A percentile compares a stretch with the other conserved stretches of the same genome.
Evolutionary conservation across 768 basidiomycete species (phyloP).

Genomic region (Auriculariales sp.): DNA sequence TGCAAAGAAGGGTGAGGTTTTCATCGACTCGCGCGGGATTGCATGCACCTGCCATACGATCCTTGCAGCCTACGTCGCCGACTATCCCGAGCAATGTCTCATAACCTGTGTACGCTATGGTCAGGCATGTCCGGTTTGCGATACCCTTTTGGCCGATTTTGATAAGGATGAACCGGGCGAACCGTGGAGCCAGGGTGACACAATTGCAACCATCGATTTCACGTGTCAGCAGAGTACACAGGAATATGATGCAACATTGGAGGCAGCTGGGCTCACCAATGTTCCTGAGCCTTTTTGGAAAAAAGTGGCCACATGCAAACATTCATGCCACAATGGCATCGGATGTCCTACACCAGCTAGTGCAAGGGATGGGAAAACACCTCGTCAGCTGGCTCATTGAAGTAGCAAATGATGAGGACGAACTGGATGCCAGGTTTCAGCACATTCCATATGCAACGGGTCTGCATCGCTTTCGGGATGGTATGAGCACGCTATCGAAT

Average conservation of each 20-base stretch:
- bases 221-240: background rate
- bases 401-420: slow-evolving; percentile 13
- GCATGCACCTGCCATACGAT: slow-evolving; percentile 21
- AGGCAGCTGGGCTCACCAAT: background rate
- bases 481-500: slow-evolving; percentile 18
- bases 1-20: slow-evolving; percentile 17
- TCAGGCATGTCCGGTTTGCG: slow-evolving; percentile 12
- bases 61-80: slow-evolving; percentile 23
- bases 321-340: slow-evolving; percentile 16
- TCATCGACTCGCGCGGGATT: slow-evolving; percentile 22
- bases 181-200: background rate
- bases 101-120: slow-evolving; percentile 13
- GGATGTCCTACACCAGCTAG: slow-evolving; percentile 21
- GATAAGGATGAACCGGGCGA: background rate
- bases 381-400: slow-evolving; percentile 18
- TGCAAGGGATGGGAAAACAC: slow-evolving; percentile 22
- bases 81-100: slow-evolving; percentile 32
- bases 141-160: slow-evolving; percentile 3
- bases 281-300: slow-evolving; percentile 14
- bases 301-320: slow-evolving; percentile 16
- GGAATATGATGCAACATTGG: background rate
- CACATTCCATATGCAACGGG: slow-evolving; percentile 22
- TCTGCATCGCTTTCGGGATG: slow-evolving; percentile 19
- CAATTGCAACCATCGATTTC: background rate
- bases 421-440: slow-evolving; percentile 22